Base-by-base conservation (phyloP, 2,329 filamentous ascomycete species). In the Diaporthe destruens region DNA sequence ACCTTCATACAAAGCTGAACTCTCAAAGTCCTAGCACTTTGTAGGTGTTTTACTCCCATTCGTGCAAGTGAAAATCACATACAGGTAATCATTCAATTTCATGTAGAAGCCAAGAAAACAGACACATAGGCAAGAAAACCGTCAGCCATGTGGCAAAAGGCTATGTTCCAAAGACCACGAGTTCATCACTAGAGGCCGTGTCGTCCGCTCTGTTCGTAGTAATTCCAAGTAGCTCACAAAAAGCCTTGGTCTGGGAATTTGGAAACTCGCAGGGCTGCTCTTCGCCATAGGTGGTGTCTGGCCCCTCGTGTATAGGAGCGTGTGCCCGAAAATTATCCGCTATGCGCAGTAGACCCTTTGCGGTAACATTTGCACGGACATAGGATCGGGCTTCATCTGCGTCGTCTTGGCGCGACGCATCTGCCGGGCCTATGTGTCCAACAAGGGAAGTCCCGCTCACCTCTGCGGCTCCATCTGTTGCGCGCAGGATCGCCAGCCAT, bases 401-500 rank as follows among this genome's bases (percentile, higher is more conserved):
- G 12, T 11, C 9, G 42, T 63, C 42, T 23, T 49, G 42, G 1
- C 20, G 20, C 59, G 42, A 34, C 25, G 25, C 25, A 16, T 34
- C 25, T 12, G 4, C 42, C 2, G 59, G 18, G 42, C 11, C 20
- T 25, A 42, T 23, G 2, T 14, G 18, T 18, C 57, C 25, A 23
- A 16, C 42, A 49, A 34, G 9, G 42, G 25, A 32, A 5, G 25
- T 32, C 7, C 9, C 2, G 23, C 39, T 32, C 16, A 25, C 34
- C 39, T 49, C 42, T 16, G 42, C 6, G 25, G 25, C 2, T 49
- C 59, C 42, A 6, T 63, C 42, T 49, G 59, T 47, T 49, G 59
- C 59, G 4, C 59, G 18, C 25, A 63, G 42, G 59, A 63, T 63
- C 18, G 42, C 32, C 25, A 63, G 42, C 59, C 59, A 63, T 49